Percentiles rank a stretch among this genome's conserved stretches.
Evolutionary conservation across 140 eudicot genomes (phyloP).

Genomic region (Cichorium intybus): DNA sequence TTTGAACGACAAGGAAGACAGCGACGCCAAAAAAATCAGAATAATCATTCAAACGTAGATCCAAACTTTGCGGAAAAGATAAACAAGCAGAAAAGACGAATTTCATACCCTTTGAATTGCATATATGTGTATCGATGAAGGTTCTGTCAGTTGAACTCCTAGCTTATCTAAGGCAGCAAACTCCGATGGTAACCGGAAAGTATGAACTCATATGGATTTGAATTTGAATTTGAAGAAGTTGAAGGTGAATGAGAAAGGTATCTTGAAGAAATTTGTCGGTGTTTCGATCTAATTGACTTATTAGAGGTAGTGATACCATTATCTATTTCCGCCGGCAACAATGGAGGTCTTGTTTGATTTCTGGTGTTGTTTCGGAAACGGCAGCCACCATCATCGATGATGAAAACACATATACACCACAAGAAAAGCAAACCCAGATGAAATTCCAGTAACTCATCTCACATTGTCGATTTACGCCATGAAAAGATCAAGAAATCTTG

Average conservation of each 20-base stretch:
- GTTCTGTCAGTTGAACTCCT: too few relatives aligned
- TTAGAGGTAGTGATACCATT: slow-evolving; percentile 28
- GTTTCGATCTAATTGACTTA: slow-evolving; percentile 44
- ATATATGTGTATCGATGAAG: neutral
- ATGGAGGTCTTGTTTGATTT: slow-evolving; percentile 41
- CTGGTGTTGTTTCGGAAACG: slow-evolving; percentile 39
- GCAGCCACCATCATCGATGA: slow-evolving; percentile 60
- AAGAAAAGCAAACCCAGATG: too few relatives aligned
- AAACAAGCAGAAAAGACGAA: neutral
- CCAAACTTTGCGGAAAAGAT: neutral
- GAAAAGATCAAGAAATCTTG: neutral
- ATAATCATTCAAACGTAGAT: slow-evolving; percentile 14
- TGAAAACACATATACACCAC: slow-evolving; percentile 12
- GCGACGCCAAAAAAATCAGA: neutral
- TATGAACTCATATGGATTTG: slow-evolving; percentile 1
- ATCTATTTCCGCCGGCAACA: slow-evolving; percentile 41
- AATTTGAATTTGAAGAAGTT: too few relatives aligned
- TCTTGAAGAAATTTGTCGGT: slow-evolving; percentile 58
- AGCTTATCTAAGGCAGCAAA: too few relatives aligned
- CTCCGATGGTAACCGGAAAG: too few relatives aligned
- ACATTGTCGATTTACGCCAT: slow-evolving; percentile 31
- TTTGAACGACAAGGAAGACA: slow-evolving; percentile 8
- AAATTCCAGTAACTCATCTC: slow-evolving; percentile 35
- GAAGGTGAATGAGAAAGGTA: slow-evolving; percentile 62
- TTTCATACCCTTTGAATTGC: slow-evolving; percentile 14